Conservation (phyloP, 306 rosid species). For the Prunus salicina region DNA sequence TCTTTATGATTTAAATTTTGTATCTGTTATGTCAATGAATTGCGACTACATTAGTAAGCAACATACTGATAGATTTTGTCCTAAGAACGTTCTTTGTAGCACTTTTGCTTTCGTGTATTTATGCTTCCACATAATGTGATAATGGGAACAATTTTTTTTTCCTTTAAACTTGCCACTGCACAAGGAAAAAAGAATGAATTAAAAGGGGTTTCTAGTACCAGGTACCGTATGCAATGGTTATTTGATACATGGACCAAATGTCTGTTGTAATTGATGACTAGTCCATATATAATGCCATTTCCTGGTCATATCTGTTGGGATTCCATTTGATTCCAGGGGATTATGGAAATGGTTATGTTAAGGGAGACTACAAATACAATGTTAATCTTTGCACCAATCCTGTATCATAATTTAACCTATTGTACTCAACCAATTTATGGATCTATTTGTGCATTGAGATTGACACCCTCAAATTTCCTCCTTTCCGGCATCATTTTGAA, state of each 20-base stretch:
- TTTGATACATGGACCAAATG: too few relatives aligned
- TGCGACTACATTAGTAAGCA: not conserved
- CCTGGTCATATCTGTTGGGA: not conserved
- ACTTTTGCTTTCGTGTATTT: conserved; percentile 12
- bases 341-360: not conserved
- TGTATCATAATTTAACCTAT: not conserved
- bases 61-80: not conserved
- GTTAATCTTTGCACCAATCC: not conserved
- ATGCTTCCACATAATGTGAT: not conserved
- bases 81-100: too few relatives aligned
- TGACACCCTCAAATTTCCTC: not conserved
- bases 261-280: too few relatives aligned
- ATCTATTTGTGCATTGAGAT: too few relatives aligned
- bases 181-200: too few relatives aligned
- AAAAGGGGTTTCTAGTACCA: too few relatives aligned
- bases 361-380: not conserved
- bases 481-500: not conserved
- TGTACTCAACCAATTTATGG: not conserved
- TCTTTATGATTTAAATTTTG: conserved; percentile 6
- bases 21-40: not conserved
- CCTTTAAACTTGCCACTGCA: too few relatives aligned
- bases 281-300: not conserved
- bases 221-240: too few relatives aligned
- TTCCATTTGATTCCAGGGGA: not conserved
- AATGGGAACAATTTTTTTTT: not conserved